Percentiles rank a stretch among this genome's conserved stretches.
These are phyloP conservation scores for Aeschynomene evenia DNA, from an alignment of 306 rosid species.

Conservation along the genomic window DNA sequence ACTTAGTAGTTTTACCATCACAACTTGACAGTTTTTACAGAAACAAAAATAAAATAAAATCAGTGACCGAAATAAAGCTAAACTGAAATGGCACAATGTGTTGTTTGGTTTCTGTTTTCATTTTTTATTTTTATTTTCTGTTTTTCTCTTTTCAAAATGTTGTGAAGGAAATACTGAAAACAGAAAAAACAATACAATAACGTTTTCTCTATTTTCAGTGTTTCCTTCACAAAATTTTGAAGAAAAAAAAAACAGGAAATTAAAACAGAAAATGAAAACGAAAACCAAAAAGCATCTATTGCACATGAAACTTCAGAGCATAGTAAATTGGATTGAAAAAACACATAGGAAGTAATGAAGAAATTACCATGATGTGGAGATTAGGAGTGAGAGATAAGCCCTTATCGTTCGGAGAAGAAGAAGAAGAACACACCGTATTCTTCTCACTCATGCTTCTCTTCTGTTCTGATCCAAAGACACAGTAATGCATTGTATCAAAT, in stretches of 20 bases:
- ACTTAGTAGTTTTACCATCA: not conserved
- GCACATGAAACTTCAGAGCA: conserved; percentile 8
- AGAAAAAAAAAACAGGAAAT: no score
- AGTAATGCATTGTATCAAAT: no score
- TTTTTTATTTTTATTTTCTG: no score
- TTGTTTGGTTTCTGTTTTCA: no score
- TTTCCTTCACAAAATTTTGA: no score
- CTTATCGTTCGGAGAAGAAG: conserved; percentile 23
- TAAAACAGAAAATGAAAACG: no score
- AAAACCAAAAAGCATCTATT: no score
- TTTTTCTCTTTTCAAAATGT: no score
- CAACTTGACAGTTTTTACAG: not conserved
- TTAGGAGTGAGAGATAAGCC: conserved; percentile 32
- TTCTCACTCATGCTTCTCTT: not conserved
- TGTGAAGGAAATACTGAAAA: no score
- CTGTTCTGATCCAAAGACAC: not conserved
- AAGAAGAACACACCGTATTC: conserved; percentile 27
- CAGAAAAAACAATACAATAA: no score
- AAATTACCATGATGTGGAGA: conserved; percentile 40
- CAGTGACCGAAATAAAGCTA: not conserved
- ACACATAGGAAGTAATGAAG: not conserved
- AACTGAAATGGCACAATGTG: not conserved
- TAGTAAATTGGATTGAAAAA: not conserved
- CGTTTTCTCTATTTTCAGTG: no score
- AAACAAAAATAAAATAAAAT: not conserved